Base-by-base conservation (phyloP, 2,329 filamentous ascomycete genomes). In the Diaporthe australafricana region DNA sequence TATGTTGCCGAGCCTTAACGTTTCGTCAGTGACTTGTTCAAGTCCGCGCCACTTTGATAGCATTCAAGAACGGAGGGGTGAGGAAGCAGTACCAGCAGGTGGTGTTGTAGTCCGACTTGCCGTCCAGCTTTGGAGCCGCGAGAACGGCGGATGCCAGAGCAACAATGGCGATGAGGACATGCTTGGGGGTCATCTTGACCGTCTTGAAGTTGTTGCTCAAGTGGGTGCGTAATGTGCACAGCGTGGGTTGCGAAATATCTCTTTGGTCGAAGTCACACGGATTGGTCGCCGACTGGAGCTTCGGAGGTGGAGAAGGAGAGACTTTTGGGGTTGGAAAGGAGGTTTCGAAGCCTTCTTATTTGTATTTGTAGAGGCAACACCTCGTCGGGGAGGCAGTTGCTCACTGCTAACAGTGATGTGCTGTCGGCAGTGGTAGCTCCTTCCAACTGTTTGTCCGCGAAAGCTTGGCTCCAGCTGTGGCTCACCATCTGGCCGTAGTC, bases 31-130 rank as follows among this genome's bases (percentile, higher is more conserved):
- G 17, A 20, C 25, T 7, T 35, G 6, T 20, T 17, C 8, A n/a
- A 12, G 11, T 1, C 5, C 9, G 20, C 17, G 20, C 12, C 25
- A 47, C 3, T 62, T 45, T 9, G 1, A 8, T 9, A 6, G 1
- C 7, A 6, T n/a, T n/a, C n/a, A 22, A 22, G 57, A 20, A 6
- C 11, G 20, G 4, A 40, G n/a, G n/a, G 16, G 2, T 16, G 45
- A 30, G 45, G 5, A 50, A 27, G 42, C 11, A 11, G 2, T 38
- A 65, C 60, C 66, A 69, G 53, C 66, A 69, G 42, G 66, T 69
- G 12, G 30, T 40, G 42, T 69, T 69, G 42, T n/a, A n/a, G n/a
- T 25, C 52, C 7, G 47, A n/a, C 22, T 45, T 30, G 56, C 4
- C 6, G 35, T 62, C 56, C 17, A 62, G 56, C 56, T 45, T 20